phyloP scores from a whole-genome alignment of 1,139 yeast species.

The Candida tropicalis region DNA sequence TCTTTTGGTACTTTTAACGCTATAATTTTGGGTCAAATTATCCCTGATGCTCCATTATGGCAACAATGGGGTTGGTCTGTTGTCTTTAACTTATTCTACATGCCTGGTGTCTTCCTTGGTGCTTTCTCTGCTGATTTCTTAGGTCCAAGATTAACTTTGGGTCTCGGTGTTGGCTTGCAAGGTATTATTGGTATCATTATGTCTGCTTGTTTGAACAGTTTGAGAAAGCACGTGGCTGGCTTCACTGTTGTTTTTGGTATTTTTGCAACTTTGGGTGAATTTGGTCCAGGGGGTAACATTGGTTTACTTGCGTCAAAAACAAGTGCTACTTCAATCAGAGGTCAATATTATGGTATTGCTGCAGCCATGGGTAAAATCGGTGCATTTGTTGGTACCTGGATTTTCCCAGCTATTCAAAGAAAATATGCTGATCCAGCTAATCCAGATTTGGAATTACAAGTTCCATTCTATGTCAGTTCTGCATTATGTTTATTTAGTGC shows the following conservation, averaged over 20 bases:
- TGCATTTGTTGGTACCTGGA: conserved; percentile 88
- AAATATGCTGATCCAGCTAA: conserved; percentile 29
- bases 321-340: conserved; percentile 84
- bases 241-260: conserved; percentile 87
- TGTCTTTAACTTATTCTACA: conserved; percentile 80
- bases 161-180: conserved; percentile 69
- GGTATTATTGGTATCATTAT: conserved; percentile 82
- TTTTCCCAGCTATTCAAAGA: conserved; percentile 73
- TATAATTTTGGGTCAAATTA: conserved; percentile 58
- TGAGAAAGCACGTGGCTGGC: conserved; percentile 67
- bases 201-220: conserved; percentile 66
- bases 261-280: conserved; percentile 83
- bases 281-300: conserved; percentile 92
- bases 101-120: conserved; percentile 88
- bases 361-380: conserved; percentile 93
- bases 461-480: conserved; percentile 83
- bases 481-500: conserved; percentile 77
- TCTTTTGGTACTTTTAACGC: conserved; percentile 86
- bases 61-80: conserved; percentile 91
- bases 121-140: conserved; percentile 77
- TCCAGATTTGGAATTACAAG: conserved; percentile 57
- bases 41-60: conserved; percentile 53
- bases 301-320: conserved; percentile 88
- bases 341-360: conserved; percentile 87
- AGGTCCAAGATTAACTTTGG: conserved; percentile 83